Base-by-base conservation (phyloP, 257 asterid genomes). In the Echium plantagineum region DNA sequence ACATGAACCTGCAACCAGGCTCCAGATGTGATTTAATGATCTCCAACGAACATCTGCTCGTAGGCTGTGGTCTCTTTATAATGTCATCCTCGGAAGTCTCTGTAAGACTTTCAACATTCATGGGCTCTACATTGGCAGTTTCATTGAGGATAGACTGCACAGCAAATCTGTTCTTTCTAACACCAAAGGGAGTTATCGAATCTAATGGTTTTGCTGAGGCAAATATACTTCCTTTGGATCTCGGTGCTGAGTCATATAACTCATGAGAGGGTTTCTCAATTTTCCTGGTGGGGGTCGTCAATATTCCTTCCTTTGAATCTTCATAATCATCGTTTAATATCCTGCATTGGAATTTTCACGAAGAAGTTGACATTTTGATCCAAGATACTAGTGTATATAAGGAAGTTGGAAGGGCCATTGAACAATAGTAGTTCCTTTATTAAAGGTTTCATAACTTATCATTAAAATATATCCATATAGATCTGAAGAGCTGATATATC, bases 1-100 rank as follows among this genome's bases (percentile, higher is more conserved):
- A 80, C 97, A 93, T 86, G 87, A 86, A 89, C 80, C 87, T 82
- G 80, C 98, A 93, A 67, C 94, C 96, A 64, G 80, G 84, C 73
- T 83, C 74, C 7, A 80, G 97, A 53, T 78, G 80, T 63, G 94
- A 74, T 60, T 67, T 70, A 66, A 53, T 64, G 24, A 81, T 74
- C 7, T 24, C 61, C 76, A 93, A 70, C 58, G 95, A 75, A 74
- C 95, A 82, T 52, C 74, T 78, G 71, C 79, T 71, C 67, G 75
- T 71, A 21, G 91, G 94, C 63, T 75, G 95, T 63, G 79, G 74
- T 73, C 94, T 89, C 81, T 77, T 84, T 77, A 89, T 89, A 55
- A 88, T 75, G 63, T 83, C 95, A 76, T 89, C 94, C 62, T 79
- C 94, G 17, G 83, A 70, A 69, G 74, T 75, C 65, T 66, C 79